Evolutionary conservation across 176 grass and related monocot species (phyloP), one percentile per base, ranked within the genome.

Genomic region (Bothriochloa decipiens): DNA sequence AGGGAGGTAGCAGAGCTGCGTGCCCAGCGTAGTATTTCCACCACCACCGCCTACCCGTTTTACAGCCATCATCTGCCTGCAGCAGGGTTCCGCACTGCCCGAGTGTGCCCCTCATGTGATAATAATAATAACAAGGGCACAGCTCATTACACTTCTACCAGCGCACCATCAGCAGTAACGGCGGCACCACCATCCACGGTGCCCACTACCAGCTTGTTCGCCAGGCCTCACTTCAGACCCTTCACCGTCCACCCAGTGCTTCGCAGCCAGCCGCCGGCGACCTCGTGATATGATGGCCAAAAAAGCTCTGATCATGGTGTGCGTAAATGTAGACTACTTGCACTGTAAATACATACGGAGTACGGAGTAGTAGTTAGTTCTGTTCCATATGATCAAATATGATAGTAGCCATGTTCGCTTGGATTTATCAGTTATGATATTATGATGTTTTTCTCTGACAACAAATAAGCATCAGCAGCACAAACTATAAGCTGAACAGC

Each of bases 1-100:
- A 52, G 88, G 53, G 86, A 94, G 65, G 68, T 94, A 20, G 82
- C 89, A 0, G 79, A 94, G 88, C 75, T 94, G 67, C 86, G 89
- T 7, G 16, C 74, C 28, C 49, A 62, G 45, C 74, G 50, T 7
- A 26, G 50, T 7, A 33, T 2, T 25, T 8, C 18, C 52, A 25
- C 11, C 3, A 27, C 25, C 15, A 0, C 64, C 3, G 16, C 68
- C 0, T 69, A 81, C 29, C 63, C 83, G 5, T 63, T 83, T 13
- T 77, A 84, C 75, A 25, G 62, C 80, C 22, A 23, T 22, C 65
- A 82, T 49, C 69, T 76, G 18, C 16, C 6, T 33, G n/a, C 29
- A 11, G 12, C 29, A 11, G 72, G 79, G 7, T 17, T 81, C 33
- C n/a, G 80, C 42, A 11, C 86, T 6, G 39, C 52, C 50, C 45